Base-by-base conservation (phyloP, 495 filamentous ascomycete species). In the Xylaria longipes region DNA sequence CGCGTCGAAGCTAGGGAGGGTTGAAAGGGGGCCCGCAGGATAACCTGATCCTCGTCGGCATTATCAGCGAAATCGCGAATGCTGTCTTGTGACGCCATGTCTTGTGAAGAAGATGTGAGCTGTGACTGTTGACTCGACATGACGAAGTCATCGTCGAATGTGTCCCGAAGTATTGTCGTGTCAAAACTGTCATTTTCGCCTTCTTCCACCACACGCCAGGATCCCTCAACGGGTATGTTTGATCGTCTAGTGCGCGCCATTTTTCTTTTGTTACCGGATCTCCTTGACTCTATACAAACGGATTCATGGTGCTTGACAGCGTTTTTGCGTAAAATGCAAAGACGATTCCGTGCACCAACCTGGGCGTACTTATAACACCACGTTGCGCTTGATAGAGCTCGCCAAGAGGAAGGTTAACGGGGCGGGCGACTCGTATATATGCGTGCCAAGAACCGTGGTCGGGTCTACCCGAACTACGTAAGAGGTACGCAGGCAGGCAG, bases 181-280 rank as follows among this genome's bases (percentile, higher is more conserved):
- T 86, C 84, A 74, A 86, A 85, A 68, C 83, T 85, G 69, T 86
- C 84, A 70, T 86, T 85, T 61, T 84, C 84, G 65, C 82, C 81
- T 58, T 79, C 82, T 64, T 86, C 84, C 25, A 86, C 83, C 78
- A 86, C 79, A 71, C 84, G 84, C 84, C 84, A 86, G 5, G 84
- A 85, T 69, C 81, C 79, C 70, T 82, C 82, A 27, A 84, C 79
- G 20, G 79, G 76, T 29, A 81, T 50, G 22, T 72, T 66, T 6
- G 66, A 65, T 25, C 57, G 58, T 35, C 58, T 54, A 5, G 58
- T 43, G 58, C 68, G 58, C 37, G 45, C 68, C 68, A 70, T 70
- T 41, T 20, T 67, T 7, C 3, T 63, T 29, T 43, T 63, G 15
- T 43, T 15, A 27, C 60, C 5, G 7, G 37, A 35, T 56, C 0